Evolutionary conservation across 352 stramenopile genomes (phyloP).

Genomic region (Globisporangium abappressorium): DNA sequence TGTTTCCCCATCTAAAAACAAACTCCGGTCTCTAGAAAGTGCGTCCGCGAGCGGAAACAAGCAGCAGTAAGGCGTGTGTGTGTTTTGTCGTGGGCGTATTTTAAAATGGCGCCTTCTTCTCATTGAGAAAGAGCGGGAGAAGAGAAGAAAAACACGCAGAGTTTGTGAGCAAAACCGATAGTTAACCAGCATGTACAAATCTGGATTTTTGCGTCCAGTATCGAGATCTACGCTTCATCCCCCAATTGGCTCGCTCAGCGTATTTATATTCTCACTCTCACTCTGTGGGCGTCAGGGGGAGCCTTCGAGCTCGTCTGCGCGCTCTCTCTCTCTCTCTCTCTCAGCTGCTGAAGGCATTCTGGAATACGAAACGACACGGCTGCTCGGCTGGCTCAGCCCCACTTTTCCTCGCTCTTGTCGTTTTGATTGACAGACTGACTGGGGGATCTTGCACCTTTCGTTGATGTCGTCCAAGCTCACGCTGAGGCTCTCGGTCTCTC

Average conservation of each 20-base stretch:
- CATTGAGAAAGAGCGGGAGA: not conserved
- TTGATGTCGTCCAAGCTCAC: slow-evolving; percentile 15
- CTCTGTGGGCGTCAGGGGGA: too few relatives aligned
- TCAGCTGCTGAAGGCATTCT: not conserved
- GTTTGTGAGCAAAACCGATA: not conserved
- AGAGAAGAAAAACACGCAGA: not conserved
- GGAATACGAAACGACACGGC: slow-evolving; percentile 3
- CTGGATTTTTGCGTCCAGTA: not conserved
- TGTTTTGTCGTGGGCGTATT: too few relatives aligned
- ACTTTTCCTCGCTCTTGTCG: not conserved
- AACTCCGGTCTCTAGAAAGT: not conserved
- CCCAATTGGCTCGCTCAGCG: not conserved
- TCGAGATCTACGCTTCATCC: not conserved
- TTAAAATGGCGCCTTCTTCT: not conserved
- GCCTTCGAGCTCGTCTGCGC: not conserved
- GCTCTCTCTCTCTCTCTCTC: not conserved
- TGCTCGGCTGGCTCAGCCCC: not conserved
- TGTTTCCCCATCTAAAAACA: not conserved
- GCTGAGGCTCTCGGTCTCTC: not conserved
- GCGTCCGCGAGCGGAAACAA: too few relatives aligned
- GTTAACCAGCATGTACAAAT: not conserved
- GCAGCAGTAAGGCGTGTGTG: too few relatives aligned
- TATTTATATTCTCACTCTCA: not conserved
- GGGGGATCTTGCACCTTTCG: not conserved
- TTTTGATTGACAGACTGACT: not conserved